Percentiles rank a stretch among this genome's conserved stretches.
Evolutionary conservation across 1,284 basidiomycete genomes (phyloP).

Genomic region (Takashimella tepidaria): DNA sequence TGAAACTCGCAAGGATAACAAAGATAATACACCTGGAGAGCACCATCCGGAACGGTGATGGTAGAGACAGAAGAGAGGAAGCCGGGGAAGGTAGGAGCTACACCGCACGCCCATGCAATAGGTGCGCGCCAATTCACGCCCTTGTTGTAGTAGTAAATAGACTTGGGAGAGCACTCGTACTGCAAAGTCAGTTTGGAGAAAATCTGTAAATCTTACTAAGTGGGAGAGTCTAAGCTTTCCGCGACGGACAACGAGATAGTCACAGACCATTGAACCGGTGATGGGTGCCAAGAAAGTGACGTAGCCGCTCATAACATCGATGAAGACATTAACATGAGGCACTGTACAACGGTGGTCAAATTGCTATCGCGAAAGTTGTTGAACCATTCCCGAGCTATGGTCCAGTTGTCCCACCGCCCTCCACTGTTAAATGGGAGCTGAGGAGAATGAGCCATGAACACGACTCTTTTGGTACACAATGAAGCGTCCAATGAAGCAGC

Average conservation of each 20-base stretch:
- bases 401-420: too few species aligned
- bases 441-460: too few species aligned
- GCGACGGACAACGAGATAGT: constrained; percentile 47
- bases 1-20: constrained; percentile 29
- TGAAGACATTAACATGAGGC: constrained; percentile 43
- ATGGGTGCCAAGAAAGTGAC: constrained; percentile 46
- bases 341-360: too few species aligned
- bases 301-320: constrained; percentile 39
- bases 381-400: too few species aligned
- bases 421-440: too few species aligned
- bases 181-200: constrained; percentile 1
- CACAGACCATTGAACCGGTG: constrained; percentile 45
- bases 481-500: too few species aligned
- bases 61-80: constrained; percentile 37
- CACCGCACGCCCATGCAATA: constrained; percentile 41
- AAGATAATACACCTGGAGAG: constrained; percentile 39
- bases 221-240: constrained; percentile 40
- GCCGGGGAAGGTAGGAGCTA: constrained; percentile 43
- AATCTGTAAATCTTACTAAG: constrained; percentile 20
- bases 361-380: too few species aligned
- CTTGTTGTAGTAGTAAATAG: constrained; percentile 31
- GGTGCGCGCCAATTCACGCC: constrained; percentile 47
- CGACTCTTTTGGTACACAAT: too few species aligned
- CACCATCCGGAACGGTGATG: constrained; percentile 26
- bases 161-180: constrained; percentile 21